A percentile compares a stretch with the other conserved stretches of the same genome.
Evolutionary conservation across 2,329 filamentous ascomycete species (phyloP).

Genomic region (Hymenotorrendiella dingleyae): DNA sequence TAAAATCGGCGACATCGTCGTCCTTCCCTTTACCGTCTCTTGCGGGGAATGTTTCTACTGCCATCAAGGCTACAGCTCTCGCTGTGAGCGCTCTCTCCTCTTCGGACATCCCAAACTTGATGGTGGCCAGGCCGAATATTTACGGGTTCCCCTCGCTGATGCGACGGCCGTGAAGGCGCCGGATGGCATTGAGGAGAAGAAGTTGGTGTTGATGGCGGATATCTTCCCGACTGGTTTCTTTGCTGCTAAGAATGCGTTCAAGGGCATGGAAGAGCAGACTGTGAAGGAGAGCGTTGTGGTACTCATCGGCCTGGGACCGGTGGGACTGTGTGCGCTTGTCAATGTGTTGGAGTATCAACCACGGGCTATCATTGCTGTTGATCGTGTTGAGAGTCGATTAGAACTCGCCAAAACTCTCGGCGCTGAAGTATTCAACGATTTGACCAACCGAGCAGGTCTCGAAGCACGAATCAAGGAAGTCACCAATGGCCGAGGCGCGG

Average conservation of each 20-base stretch:
- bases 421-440: conserved; percentile 78
- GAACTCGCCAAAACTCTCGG: conserved; percentile 67
- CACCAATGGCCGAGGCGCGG: conserved; percentile 75
- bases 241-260: conserved; percentile 72
- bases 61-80: conserved; percentile 66
- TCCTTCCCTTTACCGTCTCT: conserved; percentile 77
- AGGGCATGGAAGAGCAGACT: conserved; percentile 47
- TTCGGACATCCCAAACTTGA: conserved; percentile 67
- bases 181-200: conserved; percentile 63
- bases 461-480: conserved; percentile 64
- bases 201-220: conserved; percentile 82
- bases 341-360: conserved; percentile 71
- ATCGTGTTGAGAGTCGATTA: conserved; percentile 69
- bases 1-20: conserved; percentile 68
- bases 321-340: conserved; percentile 78
- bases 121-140: conserved; percentile 77
- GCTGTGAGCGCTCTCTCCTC: conserved; percentile 64
- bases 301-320: conserved; percentile 77
- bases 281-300: conserved; percentile 66
- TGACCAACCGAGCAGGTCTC: conserved; percentile 57
- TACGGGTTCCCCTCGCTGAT: conserved; percentile 75
- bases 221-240: conserved; percentile 88
- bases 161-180: conserved; percentile 73
- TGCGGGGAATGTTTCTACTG: conserved; percentile 83
- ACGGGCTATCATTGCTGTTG: conserved; percentile 71